These are phyloP conservation scores for Lotus japonicus DNA, from an alignment of 306 rosid genomes.

Conservation along the genomic window DNA sequence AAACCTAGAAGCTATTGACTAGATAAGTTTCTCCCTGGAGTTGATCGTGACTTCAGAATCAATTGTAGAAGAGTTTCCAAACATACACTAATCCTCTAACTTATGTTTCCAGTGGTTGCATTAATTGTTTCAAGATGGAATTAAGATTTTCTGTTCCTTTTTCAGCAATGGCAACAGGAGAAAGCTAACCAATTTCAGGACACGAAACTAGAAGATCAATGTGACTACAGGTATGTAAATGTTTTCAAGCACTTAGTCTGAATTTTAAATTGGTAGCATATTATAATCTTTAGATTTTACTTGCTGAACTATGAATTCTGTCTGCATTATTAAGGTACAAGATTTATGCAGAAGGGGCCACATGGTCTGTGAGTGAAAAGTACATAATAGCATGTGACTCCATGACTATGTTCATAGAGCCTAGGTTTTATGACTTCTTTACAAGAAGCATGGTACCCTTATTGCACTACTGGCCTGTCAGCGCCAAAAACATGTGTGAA, in stretches of 20 bases:
- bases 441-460: slow-evolving; percentile 39
- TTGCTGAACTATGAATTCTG: neutral
- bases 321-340: slow-evolving; percentile 33
- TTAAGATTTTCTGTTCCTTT: neutral
- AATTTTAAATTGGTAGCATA: neutral
- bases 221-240: slow-evolving; percentile 32
- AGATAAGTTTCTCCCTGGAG: too few species aligned
- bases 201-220: slow-evolving; percentile 43
- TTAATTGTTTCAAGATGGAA: neutral
- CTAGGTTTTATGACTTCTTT: slow-evolving; percentile 35
- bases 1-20: too few species aligned
- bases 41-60: too few species aligned
- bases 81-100: neutral
- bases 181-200: slow-evolving; percentile 1
- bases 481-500: slow-evolving; percentile 22
- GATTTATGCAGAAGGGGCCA: slow-evolving; percentile 41
- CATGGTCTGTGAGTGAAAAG: slow-evolving; percentile 56
- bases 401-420: slow-evolving; percentile 40
- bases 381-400: slow-evolving; percentile 51
- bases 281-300: neutral
- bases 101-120: neutral
- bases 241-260: neutral
- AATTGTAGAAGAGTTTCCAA: too few species aligned
- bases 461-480: slow-evolving; percentile 45
- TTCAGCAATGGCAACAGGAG: slow-evolving; percentile 32